Conservation (phyloP, 495 filamentous ascomycete species). For the Bacidia rubella region DNA sequence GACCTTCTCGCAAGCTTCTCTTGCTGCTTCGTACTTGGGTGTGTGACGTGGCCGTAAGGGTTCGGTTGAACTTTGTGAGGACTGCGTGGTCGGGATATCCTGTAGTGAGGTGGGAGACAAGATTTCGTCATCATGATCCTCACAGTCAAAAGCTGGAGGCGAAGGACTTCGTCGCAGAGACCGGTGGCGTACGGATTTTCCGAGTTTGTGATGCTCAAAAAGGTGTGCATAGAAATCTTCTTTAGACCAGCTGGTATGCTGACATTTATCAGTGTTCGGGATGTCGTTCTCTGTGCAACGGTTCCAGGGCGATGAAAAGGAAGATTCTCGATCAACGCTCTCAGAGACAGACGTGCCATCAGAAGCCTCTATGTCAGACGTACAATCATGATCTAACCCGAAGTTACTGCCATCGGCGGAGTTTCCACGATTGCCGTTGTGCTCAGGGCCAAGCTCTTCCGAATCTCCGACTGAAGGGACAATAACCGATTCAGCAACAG, state of each 20-base stretch:
- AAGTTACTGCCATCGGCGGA: not conserved
- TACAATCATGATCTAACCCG: not conserved
- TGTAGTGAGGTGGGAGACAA: no score
- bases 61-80: no score
- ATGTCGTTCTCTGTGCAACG: constrained; percentile 1
- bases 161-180: not conserved
- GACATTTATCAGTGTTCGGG: not conserved
- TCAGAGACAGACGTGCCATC: not conserved
- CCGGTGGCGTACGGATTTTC: not conserved
- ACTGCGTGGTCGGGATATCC: no score
- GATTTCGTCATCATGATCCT: no score
- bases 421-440: not conserved
- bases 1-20: constrained; percentile 26
- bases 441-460: not conserved
- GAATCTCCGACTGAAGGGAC: constrained; percentile 3
- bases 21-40: constrained; percentile 45
- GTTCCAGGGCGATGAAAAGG: not conserved
- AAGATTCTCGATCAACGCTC: not conserved
- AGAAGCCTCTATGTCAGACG: not conserved
- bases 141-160: not conserved
- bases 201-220: not conserved
- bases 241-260: not conserved
- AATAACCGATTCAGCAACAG: not conserved
- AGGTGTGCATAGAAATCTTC: constrained; percentile 1
- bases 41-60: no score